Evolutionary conservation across 257 asterid species (phyloP).

Genomic region (Solanum verrucosum): DNA sequence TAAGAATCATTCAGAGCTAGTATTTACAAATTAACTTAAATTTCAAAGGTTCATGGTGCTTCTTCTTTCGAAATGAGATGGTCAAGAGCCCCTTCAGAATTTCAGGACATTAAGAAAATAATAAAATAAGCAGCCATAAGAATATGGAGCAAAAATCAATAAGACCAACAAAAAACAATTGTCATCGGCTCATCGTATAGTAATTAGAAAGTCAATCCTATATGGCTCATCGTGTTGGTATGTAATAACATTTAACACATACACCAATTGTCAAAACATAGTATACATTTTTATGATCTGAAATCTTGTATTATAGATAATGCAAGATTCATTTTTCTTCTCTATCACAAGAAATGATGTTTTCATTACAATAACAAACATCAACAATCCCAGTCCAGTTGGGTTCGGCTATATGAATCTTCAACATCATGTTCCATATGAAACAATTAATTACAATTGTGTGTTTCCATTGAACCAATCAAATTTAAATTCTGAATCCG

Average conservation of each 20-base stretch:
- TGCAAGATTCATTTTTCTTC: neutral
- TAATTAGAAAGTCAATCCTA: neutral
- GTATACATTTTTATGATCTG: neutral
- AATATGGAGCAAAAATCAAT: neutral
- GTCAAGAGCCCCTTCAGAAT: neutral
- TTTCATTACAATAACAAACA: neutral
- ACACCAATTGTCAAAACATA: neutral
- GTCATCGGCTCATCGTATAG: neutral
- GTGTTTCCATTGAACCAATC: neutral
- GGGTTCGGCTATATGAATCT: neutral
- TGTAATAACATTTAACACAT: neutral
- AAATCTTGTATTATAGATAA: neutral
- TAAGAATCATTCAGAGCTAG: neutral
- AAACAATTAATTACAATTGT: neutral
- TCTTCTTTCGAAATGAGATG: neutral
- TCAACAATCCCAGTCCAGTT: neutral
- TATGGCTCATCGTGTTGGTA: neutral
- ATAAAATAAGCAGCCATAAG: neutral
- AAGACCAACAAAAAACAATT: neutral
- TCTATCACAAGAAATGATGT: neutral
- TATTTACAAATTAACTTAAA: neutral
- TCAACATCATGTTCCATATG: neutral
- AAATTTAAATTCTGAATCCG: neutral
- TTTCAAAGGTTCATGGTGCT: neutral
- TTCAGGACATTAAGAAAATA: neutral